phyloP scores from a whole-genome alignment of 176 grass and related monocot genomes.

The Puya raimondii region DNA sequence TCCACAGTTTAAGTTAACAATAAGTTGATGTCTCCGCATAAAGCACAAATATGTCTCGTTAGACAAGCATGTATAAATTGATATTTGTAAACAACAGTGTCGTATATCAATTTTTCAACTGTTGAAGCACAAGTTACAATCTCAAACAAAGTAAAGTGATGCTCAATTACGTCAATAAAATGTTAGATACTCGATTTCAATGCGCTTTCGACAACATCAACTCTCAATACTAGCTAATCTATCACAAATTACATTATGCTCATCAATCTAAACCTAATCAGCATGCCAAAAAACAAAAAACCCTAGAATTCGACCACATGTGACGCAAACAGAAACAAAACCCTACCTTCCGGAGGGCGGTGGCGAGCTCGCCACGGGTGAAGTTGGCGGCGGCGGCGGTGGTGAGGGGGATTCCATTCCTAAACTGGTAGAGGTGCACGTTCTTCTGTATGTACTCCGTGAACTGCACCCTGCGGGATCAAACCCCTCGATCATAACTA shows the following conservation, averaged over 20 bases:
- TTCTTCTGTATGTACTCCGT: constrained; percentile 99
- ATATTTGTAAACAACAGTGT: too few relatives aligned
- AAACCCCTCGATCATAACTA: background rate
- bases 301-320: too few relatives aligned
- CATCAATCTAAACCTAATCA: background rate
- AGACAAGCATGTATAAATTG: too few relatives aligned
- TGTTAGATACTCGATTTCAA: background rate
- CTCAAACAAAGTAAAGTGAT: too few relatives aligned
- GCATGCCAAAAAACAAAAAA: too few relatives aligned
- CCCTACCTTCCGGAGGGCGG: constrained; percentile 75
- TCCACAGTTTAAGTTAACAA: too few relatives aligned
- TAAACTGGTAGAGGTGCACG: constrained; percentile 91
- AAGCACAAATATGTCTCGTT: too few relatives aligned
- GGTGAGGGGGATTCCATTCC: constrained; percentile 80
- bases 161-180: background rate
- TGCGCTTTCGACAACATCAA: background rate
- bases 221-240: too few relatives aligned
- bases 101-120: too few relatives aligned
- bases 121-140: too few relatives aligned
- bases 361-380: constrained; percentile 92
- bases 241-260: background rate
- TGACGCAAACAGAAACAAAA: background rate
- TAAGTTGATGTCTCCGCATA: too few relatives aligned
- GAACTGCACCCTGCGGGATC: constrained; percentile 68
- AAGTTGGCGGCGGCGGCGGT: constrained; percentile 89